Percentiles rank a stretch among this genome's conserved stretches.
Evolutionary conservation across 1,284 basidiomycete species (phyloP).

Genomic region (Malassezia brasiliensis): DNA sequence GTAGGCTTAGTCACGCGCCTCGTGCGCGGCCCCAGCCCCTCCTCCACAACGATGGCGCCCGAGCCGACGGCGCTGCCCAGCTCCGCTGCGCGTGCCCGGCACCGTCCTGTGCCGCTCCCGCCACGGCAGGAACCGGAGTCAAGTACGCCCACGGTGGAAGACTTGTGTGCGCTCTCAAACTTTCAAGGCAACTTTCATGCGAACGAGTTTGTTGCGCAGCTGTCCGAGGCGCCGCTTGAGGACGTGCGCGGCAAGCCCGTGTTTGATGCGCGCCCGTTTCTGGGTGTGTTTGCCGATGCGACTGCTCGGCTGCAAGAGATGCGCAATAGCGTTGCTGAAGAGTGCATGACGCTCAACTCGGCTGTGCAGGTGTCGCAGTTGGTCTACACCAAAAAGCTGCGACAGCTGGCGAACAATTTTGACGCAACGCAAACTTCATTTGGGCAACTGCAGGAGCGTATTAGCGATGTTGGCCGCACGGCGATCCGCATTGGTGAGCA

Average conservation of each 20-base stretch:
- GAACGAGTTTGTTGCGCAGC: conserved; percentile 72
- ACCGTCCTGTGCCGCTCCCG: conserved; percentile 8
- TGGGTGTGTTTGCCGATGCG: conserved; percentile 77
- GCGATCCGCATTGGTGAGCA: conserved; percentile 88
- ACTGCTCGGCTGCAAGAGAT: conserved; percentile 76
- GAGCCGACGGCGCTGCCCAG: conserved; percentile 7
- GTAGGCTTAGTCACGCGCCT: conserved; percentile 5
- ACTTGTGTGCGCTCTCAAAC: conserved; percentile 58
- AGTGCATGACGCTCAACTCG: conserved; percentile 82
- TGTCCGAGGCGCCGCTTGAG: conserved; percentile 74
- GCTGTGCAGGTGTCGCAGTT: conserved; percentile 78
- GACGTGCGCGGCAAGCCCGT: conserved; percentile 72
- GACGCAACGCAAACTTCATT: conserved; percentile 52
- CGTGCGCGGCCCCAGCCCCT: not conserved
- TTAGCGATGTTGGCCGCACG: conserved; percentile 86
- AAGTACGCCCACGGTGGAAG: conserved; percentile 50
- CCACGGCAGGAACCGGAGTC: not conserved
- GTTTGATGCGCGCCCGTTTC: conserved; percentile 87
- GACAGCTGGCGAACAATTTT: conserved; percentile 81
- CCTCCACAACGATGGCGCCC: conserved; percentile 2
- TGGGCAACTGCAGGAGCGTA: conserved; percentile 49
- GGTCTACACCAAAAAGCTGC: conserved; percentile 87
- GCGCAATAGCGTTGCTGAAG: conserved; percentile 73
- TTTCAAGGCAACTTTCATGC: conserved; percentile 76
- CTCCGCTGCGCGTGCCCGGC: conserved; percentile 14